Percentiles rank a stretch among this genome's conserved stretches.
Evolutionary conservation across 1,284 basidiomycete genomes (phyloP).

Genomic region (Cystobasidiaceae sp.): DNA sequence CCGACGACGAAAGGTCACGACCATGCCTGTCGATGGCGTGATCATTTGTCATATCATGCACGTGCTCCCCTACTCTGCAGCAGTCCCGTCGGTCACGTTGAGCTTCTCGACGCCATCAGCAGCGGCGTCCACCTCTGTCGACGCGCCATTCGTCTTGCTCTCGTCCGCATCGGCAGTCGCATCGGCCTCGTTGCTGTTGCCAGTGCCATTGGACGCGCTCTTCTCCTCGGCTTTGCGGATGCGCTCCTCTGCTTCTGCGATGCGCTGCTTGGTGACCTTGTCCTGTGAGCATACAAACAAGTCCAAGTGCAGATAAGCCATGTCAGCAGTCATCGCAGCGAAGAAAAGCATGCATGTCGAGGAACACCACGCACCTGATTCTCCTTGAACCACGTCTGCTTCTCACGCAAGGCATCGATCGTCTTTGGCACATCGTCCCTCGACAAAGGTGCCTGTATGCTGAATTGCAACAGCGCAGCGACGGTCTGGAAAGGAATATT

Average conservation of each 20-base stretch:
- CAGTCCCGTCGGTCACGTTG: too few relatives aligned
- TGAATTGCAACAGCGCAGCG: conserved; percentile 76
- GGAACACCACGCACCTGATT: conserved; percentile 51
- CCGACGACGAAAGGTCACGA: too few relatives aligned
- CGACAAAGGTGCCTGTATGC: conserved; percentile 82
- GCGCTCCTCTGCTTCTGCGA: conserved; percentile 52
- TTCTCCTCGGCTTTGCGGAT: conserved; percentile 41
- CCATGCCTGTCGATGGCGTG: too few relatives aligned
- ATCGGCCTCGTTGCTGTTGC: conserved; percentile 4
- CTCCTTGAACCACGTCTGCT: conserved; percentile 86
- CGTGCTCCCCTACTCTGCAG: too few relatives aligned
- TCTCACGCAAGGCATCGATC: conserved; percentile 83
- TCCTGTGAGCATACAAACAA: conserved; percentile 28
- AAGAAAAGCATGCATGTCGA: conserved; percentile 56
- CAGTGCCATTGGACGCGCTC: background rate
- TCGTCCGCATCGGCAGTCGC: conserved; percentile 22
- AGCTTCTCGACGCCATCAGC: conserved; percentile 4
- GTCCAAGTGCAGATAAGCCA: too few relatives aligned
- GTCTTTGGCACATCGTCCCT: conserved; percentile 73
- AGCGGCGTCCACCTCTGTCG: conserved; percentile 3
- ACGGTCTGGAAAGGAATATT: conserved; percentile 82
- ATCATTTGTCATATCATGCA: too few relatives aligned
- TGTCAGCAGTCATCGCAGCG: too few relatives aligned
- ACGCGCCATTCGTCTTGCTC: conserved; percentile 12
- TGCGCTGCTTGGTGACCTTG: conserved; percentile 59